phyloP scores from a whole-genome alignment of 73 alveolate species.

The Loxodes magnus region DNA sequence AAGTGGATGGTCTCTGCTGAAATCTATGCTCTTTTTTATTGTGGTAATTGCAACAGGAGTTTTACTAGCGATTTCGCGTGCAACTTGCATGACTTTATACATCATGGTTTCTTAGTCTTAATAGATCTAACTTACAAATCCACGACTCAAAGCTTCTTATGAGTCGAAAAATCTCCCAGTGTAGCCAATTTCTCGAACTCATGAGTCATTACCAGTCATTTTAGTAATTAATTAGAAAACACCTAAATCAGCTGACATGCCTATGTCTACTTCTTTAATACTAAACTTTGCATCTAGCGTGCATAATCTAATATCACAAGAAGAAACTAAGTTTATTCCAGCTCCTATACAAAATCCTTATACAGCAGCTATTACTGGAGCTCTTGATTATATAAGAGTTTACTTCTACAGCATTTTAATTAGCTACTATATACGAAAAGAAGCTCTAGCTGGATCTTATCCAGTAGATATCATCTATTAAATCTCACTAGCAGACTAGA shows the following conservation, averaged over 20 bases:
- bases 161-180: constrained; percentile 57
- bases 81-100: constrained; percentile 23
- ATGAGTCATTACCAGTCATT: constrained; percentile 29
- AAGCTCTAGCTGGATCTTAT: constrained; percentile 1
- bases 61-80: constrained; percentile 28
- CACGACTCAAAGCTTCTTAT: constrained; percentile 36
- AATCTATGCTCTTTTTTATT: constrained; percentile 16
- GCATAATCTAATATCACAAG: constrained; percentile 67
- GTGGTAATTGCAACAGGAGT: constrained; percentile 39
- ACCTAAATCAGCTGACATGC: constrained; percentile 68
- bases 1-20: constrained; percentile 36
- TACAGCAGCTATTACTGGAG: constrained; percentile 62
- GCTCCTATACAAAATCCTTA: constrained; percentile 65
- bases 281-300: constrained; percentile 52
- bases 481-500: background rate
- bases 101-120: constrained; percentile 25
- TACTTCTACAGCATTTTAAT: background rate
- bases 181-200: constrained; percentile 52
- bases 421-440: background rate
- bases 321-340: constrained; percentile 52
- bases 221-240: constrained; percentile 40
- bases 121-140: constrained; percentile 32
- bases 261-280: constrained; percentile 62
- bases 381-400: background rate
- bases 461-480: background rate